A percentile compares a stretch with the other conserved stretches of the same genome.
Conservation (phyloP, 805 yeast species). For the Lipomyces anomalus region DNA sequence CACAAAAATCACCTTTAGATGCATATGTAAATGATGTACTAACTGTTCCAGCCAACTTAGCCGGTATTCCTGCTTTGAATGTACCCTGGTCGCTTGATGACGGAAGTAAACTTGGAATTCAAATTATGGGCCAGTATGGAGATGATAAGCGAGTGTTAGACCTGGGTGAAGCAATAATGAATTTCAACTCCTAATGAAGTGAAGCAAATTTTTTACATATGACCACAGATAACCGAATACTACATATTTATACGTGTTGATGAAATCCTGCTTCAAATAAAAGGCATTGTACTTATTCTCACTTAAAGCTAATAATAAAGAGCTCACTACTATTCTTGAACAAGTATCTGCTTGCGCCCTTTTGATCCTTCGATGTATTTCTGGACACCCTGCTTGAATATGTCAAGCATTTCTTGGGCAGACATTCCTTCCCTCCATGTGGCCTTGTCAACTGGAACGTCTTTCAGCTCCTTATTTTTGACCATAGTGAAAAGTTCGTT, state of each 20-base stretch:
- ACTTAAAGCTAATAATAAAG: too few relatives aligned
- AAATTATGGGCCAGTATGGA: slow-evolving; percentile 80
- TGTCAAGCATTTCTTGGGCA: slow-evolving; percentile 40
- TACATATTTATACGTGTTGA: too few relatives aligned
- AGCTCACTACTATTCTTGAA: slow-evolving; percentile 23
- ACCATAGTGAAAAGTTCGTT: slow-evolving; percentile 52
- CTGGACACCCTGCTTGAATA: slow-evolving; percentile 42
- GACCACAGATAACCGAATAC: too few relatives aligned
- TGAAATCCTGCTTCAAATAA: too few relatives aligned
- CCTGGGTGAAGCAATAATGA: slow-evolving; percentile 29
- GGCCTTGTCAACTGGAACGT: slow-evolving; percentile 43
- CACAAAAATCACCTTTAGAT: slow-evolving; percentile 40
- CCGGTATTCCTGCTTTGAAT: slow-evolving; percentile 82
- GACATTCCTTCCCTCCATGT: slow-evolving; percentile 35
- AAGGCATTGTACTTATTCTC: too few relatives aligned
- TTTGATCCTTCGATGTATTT: slow-evolving; percentile 36
- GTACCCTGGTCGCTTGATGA: slow-evolving; percentile 50
- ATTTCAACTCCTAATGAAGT: too few relatives aligned
- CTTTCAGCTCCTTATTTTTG: slow-evolving; percentile 49
- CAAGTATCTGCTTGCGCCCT: slow-evolving; percentile 41
- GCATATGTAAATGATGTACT: slow-evolving; percentile 75
- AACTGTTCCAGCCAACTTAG: slow-evolving; percentile 85
- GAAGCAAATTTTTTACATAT: too few relatives aligned
- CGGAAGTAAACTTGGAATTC: slow-evolving; percentile 56
- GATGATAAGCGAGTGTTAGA: slow-evolving; percentile 62